These are phyloP conservation scores for Phaseolus coccineus DNA, from an alignment of 331 rosid genomes.

Conservation along the genomic window DNA sequence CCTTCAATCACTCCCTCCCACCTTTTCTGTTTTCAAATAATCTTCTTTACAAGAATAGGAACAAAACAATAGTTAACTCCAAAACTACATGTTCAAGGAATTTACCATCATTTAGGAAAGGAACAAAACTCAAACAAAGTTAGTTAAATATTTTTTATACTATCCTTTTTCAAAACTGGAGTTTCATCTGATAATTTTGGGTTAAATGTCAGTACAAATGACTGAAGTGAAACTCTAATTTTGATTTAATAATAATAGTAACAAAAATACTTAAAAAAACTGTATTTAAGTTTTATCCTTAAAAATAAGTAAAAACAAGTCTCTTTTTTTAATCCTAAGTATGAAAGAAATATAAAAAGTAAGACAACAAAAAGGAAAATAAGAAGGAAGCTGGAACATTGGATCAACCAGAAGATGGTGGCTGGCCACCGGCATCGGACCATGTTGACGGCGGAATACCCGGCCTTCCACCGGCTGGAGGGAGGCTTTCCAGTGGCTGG, in stretches of 20 bases:
- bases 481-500: constrained; percentile 51
- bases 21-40: neutral
- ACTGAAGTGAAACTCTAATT: neutral
- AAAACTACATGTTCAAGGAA: constrained; percentile 27
- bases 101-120: neutral
- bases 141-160: neutral
- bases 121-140: neutral
- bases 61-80: constrained; percentile 22
- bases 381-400: neutral
- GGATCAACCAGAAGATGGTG: constrained; percentile 66
- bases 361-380: neutral
- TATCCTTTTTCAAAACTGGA: neutral
- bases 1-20: neutral
- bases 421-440: constrained; percentile 68
- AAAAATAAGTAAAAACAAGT: neutral
- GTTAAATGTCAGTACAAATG: neutral
- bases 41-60: constrained; percentile 19
- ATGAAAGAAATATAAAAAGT: neutral
- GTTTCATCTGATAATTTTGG: neutral
- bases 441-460: constrained; percentile 58
- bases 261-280: neutral
- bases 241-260: neutral
- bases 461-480: constrained; percentile 31
- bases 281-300: neutral
- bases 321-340: neutral